Percentiles rank a stretch among this genome's conserved stretches.
phyloP scores from a whole-genome alignment of 805 yeast species.

The Jamesozyma gamospora region DNA sequence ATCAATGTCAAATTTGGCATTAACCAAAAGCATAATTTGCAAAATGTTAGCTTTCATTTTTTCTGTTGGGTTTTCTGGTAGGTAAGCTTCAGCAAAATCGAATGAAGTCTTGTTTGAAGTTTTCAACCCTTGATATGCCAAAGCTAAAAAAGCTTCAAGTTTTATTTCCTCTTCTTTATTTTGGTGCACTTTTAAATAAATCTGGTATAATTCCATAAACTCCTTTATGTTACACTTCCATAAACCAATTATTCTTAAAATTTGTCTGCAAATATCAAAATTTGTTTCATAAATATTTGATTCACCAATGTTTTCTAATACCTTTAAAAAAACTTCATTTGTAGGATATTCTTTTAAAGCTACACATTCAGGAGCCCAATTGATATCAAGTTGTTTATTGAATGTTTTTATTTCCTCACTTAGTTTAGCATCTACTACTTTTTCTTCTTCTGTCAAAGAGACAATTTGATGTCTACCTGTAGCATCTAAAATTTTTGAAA shows the following conservation, averaged over 20 bases:
- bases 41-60: conserved; percentile 28
- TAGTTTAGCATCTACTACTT: conserved; percentile 3
- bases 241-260: conserved; percentile 16
- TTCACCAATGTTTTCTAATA: conserved; percentile 23
- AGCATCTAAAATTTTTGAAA: conserved; percentile 8
- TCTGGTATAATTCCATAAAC: conserved; percentile 33
- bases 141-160: conserved; percentile 33
- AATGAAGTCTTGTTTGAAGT: conserved; percentile 24
- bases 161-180: conserved; percentile 35
- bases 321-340: conserved; percentile 7
- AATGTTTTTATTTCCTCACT: conserved; percentile 3
- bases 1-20: conserved; percentile 32
- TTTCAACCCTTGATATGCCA: conserved; percentile 33
- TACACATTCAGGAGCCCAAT: conserved; percentile 1
- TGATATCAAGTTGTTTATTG: conserved; percentile 1
- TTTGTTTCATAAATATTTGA: conserved; percentile 29
- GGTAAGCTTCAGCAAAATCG: conserved; percentile 32
- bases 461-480: conserved; percentile 10
- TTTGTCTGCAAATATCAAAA: conserved; percentile 13
- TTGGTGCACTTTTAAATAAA: conserved; percentile 32
- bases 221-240: conserved; percentile 15
- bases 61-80: conserved; percentile 20
- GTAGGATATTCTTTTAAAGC: conserved; percentile 1
- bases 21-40: conserved; percentile 35
- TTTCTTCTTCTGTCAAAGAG: conserved; percentile 11